Evolutionary conservation across 768 basidiomycete species (phyloP), one percentile per base, ranked within the genome.

Genomic region (Leccinum rimulosum): DNA sequence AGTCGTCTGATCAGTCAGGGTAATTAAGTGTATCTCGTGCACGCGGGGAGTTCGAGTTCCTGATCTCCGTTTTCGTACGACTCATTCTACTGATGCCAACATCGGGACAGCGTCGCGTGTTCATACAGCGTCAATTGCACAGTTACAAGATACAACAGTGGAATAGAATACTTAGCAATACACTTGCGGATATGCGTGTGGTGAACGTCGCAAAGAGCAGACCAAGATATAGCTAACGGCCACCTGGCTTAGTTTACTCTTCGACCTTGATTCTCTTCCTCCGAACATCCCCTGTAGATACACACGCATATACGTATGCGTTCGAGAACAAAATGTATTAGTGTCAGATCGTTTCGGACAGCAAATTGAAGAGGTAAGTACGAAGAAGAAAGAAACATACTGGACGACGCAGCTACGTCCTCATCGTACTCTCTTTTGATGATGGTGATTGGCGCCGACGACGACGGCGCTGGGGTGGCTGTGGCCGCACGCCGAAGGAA

Each of bases 241-340:
- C 11, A 30, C 15, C 51, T 59, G 59, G 27, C 53, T n/a, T n/a
- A 40, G 17, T 40, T 2, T 10, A 43, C 25, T 68, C 58, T 30
- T 69, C 62, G 11, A 60, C 45, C 54, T 68, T 68, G 49, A 68
- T 52, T 11, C 43, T 64, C 49, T 65, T 69, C 15, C 50, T 47
- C 28, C 17, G 38, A 40, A n/a, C n/a, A 17, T 48, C 38, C 17
- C 52, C 68, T 63, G 9, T 17, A n/a, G 12, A 0, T 36, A 36
- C 36, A 17, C 36, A 38, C 36, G 15, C 36, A 38, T 17, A 40
- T 40, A n/a, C 14, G 9, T 1, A 11, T 15, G 30, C 30, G 19
- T 59, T 49, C 14, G 27, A 28, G 19, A 25, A 25, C 12, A 45
- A 31, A 14, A 30, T 15, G 2, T n/a, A 28, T 43, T 19, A 35